Conservation (phyloP, 2,329 filamentous ascomycete species). For the Periconia sp. region DNA sequence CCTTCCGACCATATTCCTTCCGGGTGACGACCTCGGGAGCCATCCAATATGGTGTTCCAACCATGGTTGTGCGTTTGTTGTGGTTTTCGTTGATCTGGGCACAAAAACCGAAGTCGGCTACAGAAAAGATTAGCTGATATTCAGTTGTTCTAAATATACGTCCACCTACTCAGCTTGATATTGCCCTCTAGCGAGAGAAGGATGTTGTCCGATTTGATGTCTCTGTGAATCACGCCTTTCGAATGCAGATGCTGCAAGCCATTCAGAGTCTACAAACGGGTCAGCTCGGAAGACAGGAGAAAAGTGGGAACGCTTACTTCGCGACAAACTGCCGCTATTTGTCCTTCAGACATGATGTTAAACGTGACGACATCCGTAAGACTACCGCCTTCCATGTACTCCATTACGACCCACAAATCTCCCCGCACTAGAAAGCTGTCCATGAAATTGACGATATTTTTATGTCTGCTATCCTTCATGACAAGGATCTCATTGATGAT, state of each 20-base stretch:
- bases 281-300: conserved; percentile 3
- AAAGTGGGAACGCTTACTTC: conserved; percentile 60
- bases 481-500: conserved; percentile 99
- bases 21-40: conserved; percentile 95
- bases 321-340: conserved; percentile 93
- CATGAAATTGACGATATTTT: conserved; percentile 99
- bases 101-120: conserved; percentile 98
- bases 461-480: conserved; percentile 98
- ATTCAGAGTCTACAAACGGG: conserved; percentile 69
- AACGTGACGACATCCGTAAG: conserved; percentile 98
- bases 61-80: conserved; percentile 98
- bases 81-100: conserved; percentile 97
- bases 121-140: conserved; percentile 12
- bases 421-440: conserved; percentile 91
- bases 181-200: conserved; percentile 90
- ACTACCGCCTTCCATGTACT: conserved; percentile 98
- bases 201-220: conserved; percentile 99
- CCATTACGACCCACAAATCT: conserved; percentile 99
- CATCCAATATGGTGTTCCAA: conserved; percentile 99
- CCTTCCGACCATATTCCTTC: conserved; percentile 97
- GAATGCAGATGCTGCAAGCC: conserved; percentile 95
- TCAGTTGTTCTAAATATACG: not conserved
- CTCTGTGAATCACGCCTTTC: conserved; percentile 96
- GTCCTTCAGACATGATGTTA: conserved; percentile 98
- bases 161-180: conserved; percentile 88